Evolutionary conservation across 495 filamentous ascomycete species (phyloP).

Genomic region (Aspergillus taichungensis): DNA sequence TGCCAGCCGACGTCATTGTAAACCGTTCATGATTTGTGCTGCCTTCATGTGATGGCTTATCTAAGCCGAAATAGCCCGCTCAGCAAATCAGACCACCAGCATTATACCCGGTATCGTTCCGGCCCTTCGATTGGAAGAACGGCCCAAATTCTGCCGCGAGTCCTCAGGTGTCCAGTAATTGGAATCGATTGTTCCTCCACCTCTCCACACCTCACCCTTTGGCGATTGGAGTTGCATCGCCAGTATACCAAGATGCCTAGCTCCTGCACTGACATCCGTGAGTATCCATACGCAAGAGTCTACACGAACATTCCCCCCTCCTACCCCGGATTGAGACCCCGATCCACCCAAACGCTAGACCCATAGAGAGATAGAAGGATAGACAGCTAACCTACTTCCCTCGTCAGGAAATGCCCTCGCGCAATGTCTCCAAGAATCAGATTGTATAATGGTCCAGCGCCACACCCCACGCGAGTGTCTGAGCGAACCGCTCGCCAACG

Average conservation of each 20-base stretch:
- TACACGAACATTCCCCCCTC: background rate
- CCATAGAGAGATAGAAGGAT: constrained; percentile 5
- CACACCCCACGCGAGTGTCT: constrained; percentile 83
- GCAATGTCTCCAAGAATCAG: constrained; percentile 86
- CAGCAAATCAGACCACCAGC: background rate
- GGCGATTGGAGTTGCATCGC: no score
- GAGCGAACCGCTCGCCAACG: constrained; percentile 63
- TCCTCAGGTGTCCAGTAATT: background rate
- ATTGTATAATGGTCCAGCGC: constrained; percentile 88
- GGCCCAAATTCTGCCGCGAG: constrained; percentile 12
- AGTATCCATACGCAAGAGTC: constrained; percentile 15
- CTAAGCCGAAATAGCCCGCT: constrained; percentile 21
- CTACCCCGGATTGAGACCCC: constrained; percentile 1
- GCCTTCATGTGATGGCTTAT: constrained; percentile 29
- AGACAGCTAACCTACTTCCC: constrained; percentile 3
- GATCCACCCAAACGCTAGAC: background rate
- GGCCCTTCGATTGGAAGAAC: constrained; percentile 4
- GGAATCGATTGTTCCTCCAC: constrained; percentile 2
- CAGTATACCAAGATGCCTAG: constrained; percentile 63
- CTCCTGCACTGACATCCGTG: constrained; percentile 95
- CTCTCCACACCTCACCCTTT: no score
- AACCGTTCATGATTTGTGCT: no score
- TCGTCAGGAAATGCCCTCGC: constrained; percentile 76
- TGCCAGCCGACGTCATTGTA: constrained; percentile 18
- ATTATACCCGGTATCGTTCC: background rate